A percentile compares a stretch with the other conserved stretches of the same genome.
Evolutionary conservation across 1,284 basidiomycete genomes (phyloP).

Genomic region (Phellinidium pouzarii): DNA sequence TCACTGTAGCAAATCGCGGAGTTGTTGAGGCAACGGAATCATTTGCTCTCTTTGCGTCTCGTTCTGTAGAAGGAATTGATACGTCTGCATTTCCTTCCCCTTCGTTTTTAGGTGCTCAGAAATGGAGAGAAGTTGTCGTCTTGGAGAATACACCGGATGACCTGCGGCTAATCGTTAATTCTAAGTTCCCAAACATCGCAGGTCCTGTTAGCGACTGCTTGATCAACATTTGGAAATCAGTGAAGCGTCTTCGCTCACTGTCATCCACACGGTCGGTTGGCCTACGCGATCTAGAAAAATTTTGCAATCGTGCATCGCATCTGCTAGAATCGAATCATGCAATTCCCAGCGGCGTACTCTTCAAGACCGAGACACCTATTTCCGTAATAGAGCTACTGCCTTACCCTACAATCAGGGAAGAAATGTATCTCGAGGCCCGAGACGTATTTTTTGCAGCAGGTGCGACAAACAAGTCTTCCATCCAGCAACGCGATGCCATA

Average conservation of each 20-base stretch:
- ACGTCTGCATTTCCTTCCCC: slow-evolving; percentile 43
- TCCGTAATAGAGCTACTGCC: slow-evolving; percentile 50
- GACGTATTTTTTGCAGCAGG: slow-evolving; percentile 89
- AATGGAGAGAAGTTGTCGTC: slow-evolving; percentile 70
- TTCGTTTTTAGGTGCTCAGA: slow-evolving; percentile 77
- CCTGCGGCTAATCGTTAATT: slow-evolving; percentile 59
- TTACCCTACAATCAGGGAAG: slow-evolving; percentile 81
- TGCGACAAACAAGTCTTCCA: slow-evolving; percentile 46
- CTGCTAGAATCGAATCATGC: slow-evolving; percentile 25
- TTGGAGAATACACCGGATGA: slow-evolving; percentile 59
- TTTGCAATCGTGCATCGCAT: slow-evolving; percentile 69
- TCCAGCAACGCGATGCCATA: slow-evolving; percentile 43
- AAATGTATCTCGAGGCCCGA: slow-evolving; percentile 83
- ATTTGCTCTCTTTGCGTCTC: slow-evolving; percentile 79
- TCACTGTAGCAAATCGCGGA: slow-evolving; percentile 67
- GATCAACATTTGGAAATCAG: slow-evolving; percentile 57
- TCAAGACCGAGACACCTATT: slow-evolving; percentile 24
- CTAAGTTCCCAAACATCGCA: slow-evolving; percentile 58
- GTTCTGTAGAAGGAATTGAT: slow-evolving; percentile 48
- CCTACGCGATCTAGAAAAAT: slow-evolving; percentile 84
- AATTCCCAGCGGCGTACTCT: background rate
- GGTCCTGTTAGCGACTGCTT: slow-evolving; percentile 41
- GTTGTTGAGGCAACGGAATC: slow-evolving; percentile 64
- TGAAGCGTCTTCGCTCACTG: slow-evolving; percentile 41
- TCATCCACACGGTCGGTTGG: slow-evolving; percentile 61